Evolutionary conservation across 108 stramenopile species (phyloP).

Genomic region (Parietichytrium sp.): DNA sequence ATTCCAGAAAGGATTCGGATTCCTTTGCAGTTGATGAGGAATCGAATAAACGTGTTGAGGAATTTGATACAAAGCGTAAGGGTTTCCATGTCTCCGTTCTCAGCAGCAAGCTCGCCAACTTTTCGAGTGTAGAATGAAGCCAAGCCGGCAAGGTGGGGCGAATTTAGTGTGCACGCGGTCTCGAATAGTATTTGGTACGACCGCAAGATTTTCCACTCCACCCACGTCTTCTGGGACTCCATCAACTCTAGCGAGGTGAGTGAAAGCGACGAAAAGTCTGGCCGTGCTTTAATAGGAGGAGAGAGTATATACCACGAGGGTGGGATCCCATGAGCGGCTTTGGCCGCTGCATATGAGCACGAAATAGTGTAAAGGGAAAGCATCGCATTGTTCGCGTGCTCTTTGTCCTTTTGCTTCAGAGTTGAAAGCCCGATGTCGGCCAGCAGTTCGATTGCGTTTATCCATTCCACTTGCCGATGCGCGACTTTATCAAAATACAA

Average conservation of each 20-base stretch:
- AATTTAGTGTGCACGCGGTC: not conserved
- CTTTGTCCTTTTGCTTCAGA: conserved; percentile 33
- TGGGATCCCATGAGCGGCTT: not conserved
- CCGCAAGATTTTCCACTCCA: conserved; percentile 10
- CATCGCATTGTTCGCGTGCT: conserved; percentile 27
- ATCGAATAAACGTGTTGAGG: not conserved
- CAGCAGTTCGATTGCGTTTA: conserved; percentile 27
- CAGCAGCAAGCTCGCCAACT: not conserved
- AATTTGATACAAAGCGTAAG: conserved; percentile 30
- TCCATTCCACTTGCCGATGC: conserved; percentile 11
- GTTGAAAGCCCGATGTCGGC: conserved; percentile 16
- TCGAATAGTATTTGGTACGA: conserved; percentile 4
- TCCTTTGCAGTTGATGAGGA: not conserved
- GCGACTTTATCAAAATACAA: no score
- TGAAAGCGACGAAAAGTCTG: conserved; percentile 22
- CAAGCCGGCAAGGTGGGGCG: not conserved
- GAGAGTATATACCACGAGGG: not conserved
- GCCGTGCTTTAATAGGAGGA: not conserved
- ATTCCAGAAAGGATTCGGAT: conserved; percentile 2
- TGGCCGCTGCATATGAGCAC: not conserved
- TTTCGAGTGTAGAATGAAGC: conserved; percentile 35
- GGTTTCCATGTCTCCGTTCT: not conserved
- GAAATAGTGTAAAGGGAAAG: conserved; percentile 12
- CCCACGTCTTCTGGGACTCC: not conserved
- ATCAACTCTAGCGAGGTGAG: not conserved